Percentiles rank a stretch among this genome's conserved stretches.
Conservation (phyloP, 306 rosid species). For the Ceratonia siliqua region DNA sequence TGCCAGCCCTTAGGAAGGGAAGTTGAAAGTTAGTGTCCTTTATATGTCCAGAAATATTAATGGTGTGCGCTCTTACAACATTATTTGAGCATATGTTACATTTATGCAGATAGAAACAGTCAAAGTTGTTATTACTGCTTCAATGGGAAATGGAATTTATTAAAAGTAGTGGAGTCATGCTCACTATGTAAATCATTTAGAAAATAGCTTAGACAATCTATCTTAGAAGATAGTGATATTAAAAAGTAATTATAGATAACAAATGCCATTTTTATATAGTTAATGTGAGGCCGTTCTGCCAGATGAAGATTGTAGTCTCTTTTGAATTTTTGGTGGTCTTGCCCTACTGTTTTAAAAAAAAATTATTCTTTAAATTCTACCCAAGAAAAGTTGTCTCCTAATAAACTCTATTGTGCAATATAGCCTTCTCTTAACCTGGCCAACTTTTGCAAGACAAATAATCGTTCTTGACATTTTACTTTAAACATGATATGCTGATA, state of each 20-base stretch:
- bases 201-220: background rate
- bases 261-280: background rate
- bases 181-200: background rate
- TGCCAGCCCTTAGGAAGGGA: background rate
- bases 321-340: background rate
- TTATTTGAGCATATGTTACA: background rate
- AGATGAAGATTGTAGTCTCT: background rate
- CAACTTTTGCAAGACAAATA: background rate
- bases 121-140: background rate
- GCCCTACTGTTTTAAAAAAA: background rate
- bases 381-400: background rate
- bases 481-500: background rate
- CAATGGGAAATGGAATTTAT: background rate
- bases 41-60: background rate
- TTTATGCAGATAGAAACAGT: background rate
- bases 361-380: background rate
- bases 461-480: background rate
- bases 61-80: background rate
- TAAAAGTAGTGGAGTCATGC: background rate
- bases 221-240: background rate
- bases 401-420: background rate
- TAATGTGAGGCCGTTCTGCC: background rate
- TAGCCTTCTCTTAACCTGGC: background rate
- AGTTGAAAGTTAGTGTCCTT: background rate
- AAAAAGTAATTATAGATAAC: background rate